These are phyloP conservation scores for Colletotrichum musicola DNA, from an alignment of 2,329 filamentous ascomycete genomes.

Conservation along the genomic window DNA sequence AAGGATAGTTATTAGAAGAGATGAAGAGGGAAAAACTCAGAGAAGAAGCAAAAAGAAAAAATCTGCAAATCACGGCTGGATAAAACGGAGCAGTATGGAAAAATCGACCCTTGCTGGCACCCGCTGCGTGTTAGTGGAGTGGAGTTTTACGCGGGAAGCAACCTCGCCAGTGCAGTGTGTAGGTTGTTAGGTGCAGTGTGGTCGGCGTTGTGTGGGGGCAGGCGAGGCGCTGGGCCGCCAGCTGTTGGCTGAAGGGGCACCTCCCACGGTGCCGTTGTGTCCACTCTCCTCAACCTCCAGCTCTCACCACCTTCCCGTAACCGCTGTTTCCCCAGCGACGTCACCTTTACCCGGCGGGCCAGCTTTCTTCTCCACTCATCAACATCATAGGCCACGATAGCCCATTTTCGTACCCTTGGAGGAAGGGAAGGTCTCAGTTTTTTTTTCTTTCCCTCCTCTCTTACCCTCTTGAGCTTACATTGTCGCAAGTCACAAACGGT, in stretches of 20 bases:
- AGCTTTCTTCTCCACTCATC: constrained; percentile 33
- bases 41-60: constrained; percentile 21
- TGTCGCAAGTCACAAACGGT: constrained; percentile 36
- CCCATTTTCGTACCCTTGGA: constrained; percentile 1
- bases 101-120: constrained; percentile 34
- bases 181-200: background rate
- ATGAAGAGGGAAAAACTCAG: background rate
- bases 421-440: constrained; percentile 32
- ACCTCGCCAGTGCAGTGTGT: constrained; percentile 12
- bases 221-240: background rate
- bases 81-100: constrained; percentile 33
- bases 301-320: constrained; percentile 30
- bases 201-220: constrained; percentile 21
- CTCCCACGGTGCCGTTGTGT: too few species aligned
- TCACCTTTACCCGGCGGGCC: constrained; percentile 35
- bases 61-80: constrained; percentile 36
- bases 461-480: constrained; percentile 26
- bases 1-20: background rate
- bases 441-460: constrained; percentile 1
- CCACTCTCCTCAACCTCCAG: background rate
- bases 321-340: constrained; percentile 41
- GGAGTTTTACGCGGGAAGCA: constrained; percentile 24
- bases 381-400: constrained; percentile 33
- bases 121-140: constrained; percentile 20
- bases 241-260: background rate